Evolutionary conservation across 164 flowering plant genomes (phyloP).

Genomic region (Aristolochia californica): DNA sequence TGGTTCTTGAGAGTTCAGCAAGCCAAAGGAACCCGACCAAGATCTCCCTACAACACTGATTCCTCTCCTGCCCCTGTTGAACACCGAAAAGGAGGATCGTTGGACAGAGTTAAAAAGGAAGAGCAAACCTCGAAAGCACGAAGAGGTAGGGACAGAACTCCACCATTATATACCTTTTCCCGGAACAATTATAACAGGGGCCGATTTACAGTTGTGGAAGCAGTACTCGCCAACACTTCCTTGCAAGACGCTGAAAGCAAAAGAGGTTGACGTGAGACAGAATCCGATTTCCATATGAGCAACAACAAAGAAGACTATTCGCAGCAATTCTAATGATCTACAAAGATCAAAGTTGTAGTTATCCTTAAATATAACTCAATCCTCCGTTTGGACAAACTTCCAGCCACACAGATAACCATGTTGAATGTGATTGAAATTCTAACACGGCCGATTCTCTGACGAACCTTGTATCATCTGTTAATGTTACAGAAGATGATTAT

Average conservation of each 20-base stretch:
- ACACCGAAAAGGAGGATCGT: not conserved
- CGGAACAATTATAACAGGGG: slow-evolving; percentile 76
- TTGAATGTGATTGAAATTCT: no score
- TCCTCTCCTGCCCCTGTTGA: slow-evolving; percentile 38
- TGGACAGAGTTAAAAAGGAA: not conserved
- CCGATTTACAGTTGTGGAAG: slow-evolving; percentile 77
- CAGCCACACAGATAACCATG: no score
- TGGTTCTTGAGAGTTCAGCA: not conserved
- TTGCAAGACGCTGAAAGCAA: slow-evolving; percentile 53
- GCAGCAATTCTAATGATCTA: no score
- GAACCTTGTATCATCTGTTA: not conserved
- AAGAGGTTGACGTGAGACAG: not conserved
- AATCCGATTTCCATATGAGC: no score
- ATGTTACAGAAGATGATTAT: not conserved
- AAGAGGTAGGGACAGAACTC: not conserved
- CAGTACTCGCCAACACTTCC: slow-evolving; percentile 84
- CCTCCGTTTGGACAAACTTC: no score
- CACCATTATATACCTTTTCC: slow-evolving; percentile 60
- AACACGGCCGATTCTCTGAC: not conserved
- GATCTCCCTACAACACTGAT: slow-evolving; percentile 25
- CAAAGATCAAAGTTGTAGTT: no score
- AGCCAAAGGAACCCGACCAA: no score
- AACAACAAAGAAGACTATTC: not conserved
- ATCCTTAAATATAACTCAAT: no score
- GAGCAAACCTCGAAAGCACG: not conserved